A percentile compares a stretch with the other conserved stretches of the same genome.
These are phyloP conservation scores for Hydrangea macrophylla DNA, from an alignment of 148 eudicot genomes.

Conservation along the genomic window DNA sequence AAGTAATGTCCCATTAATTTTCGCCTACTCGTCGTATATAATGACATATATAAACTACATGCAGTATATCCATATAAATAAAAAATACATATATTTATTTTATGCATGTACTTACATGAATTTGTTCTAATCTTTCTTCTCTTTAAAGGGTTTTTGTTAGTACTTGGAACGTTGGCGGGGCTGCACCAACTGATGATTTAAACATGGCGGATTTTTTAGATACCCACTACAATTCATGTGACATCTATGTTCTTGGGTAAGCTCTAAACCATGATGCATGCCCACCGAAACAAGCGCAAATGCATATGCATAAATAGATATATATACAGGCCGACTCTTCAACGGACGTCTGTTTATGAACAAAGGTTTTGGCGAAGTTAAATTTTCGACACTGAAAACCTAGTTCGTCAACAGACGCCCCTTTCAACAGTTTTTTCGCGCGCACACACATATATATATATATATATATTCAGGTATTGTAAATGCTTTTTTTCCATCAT, in stretches of 20 bases:
- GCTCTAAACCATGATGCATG: background rate
- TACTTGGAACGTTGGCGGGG: slow-evolving; percentile 52
- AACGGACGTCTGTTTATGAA: too few species aligned
- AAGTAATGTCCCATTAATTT: slow-evolving; percentile 3
- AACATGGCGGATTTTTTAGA: slow-evolving; percentile 35
- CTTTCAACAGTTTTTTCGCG: too few species aligned
- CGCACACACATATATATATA: too few species aligned
- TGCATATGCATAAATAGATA: too few species aligned
- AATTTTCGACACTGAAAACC: too few species aligned
- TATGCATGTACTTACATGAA: background rate
- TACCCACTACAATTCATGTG: slow-evolving; percentile 22
- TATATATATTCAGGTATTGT: too few species aligned
- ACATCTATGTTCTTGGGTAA: slow-evolving; percentile 49
- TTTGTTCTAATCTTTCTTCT: background rate
- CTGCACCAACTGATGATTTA: slow-evolving; percentile 29
- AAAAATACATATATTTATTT: background rate
- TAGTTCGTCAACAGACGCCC: too few species aligned
- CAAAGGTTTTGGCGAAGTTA: too few species aligned
- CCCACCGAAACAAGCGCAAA: background rate
- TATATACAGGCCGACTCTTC: too few species aligned
- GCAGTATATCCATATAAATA: background rate
- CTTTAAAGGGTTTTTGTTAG: slow-evolving; percentile 30
- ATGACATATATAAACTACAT: background rate
- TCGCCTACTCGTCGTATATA: background rate
- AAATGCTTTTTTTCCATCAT: background rate